These are phyloP conservation scores for Pseudogymnoascus sp. DNA, from an alignment of 2,329 filamentous ascomycete species.

Conservation along the genomic window DNA sequence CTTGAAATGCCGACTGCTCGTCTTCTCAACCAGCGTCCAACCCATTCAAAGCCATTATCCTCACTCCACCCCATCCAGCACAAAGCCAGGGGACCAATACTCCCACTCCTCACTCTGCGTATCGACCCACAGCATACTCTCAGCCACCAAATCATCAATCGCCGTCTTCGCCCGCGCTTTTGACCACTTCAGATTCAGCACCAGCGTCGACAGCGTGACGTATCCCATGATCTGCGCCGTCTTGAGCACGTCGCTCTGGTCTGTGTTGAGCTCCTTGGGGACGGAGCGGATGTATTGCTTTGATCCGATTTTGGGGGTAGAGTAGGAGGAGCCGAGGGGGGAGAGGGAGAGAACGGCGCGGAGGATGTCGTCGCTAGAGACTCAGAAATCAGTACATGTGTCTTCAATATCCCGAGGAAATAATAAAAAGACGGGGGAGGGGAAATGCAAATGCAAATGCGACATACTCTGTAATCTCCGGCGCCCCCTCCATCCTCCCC, in stretches of 20 bases:
- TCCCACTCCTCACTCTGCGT: conserved; percentile 77
- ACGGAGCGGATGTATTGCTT: conserved; percentile 85
- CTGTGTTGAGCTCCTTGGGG: conserved; percentile 88
- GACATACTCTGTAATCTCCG: conserved; percentile 67
- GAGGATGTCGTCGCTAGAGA: conserved; percentile 69
- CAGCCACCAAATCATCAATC: conserved; percentile 78
- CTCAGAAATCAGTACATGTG: background rate
- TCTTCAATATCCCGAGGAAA: background rate
- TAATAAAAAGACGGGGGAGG: background rate
- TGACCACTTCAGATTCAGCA: conserved; percentile 80
- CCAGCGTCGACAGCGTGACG: conserved; percentile 82
- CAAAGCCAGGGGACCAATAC: conserved; percentile 84
- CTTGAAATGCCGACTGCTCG: background rate
- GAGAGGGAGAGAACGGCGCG: conserved; percentile 80
- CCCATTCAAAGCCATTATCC: too few species aligned
- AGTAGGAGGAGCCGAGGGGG: conserved; percentile 82
- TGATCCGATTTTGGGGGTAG: conserved; percentile 72
- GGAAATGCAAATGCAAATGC: background rate
- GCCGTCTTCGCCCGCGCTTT: conserved; percentile 77
- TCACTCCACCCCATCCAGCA: conserved; percentile 32
- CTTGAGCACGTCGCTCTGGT: conserved; percentile 88
- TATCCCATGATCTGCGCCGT: conserved; percentile 84
- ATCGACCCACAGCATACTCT: conserved; percentile 92
- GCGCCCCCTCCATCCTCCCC: conserved; percentile 64
- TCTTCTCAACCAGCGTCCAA: background rate